Evolutionary conservation across 2,329 filamentous ascomycete species (phyloP).

Genomic region (Clathrospora elynae): DNA sequence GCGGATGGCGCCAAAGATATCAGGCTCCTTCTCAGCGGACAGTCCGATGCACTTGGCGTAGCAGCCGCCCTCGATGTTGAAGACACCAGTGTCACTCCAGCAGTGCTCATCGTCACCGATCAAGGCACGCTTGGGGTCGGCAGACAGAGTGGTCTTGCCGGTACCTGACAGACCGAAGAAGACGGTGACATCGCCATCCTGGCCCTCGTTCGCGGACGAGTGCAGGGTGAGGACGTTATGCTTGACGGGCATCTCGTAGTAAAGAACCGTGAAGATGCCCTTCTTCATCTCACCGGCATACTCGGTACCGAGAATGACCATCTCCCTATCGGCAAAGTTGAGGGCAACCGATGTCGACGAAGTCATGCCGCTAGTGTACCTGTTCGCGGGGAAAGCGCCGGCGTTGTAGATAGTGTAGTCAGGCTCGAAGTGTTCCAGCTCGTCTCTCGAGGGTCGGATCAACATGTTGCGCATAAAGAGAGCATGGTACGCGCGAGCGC

Average conservation of each 20-base stretch:
- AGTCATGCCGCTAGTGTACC: constrained; percentile 98
- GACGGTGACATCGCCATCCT: constrained; percentile 92
- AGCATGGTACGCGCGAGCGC: constrained; percentile 98
- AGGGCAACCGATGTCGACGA: constrained; percentile 96
- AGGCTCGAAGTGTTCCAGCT: constrained; percentile 96
- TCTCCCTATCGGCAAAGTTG: constrained; percentile 99
- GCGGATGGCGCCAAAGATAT: constrained; percentile 94
- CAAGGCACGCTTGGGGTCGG: constrained; percentile 91
- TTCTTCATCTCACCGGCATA: constrained; percentile 95
- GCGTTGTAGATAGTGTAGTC: constrained; percentile 99
- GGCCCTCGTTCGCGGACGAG: constrained; percentile 97
- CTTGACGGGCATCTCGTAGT: constrained; percentile 99
- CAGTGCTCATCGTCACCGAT: constrained; percentile 99
- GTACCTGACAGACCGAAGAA: constrained; percentile 99
- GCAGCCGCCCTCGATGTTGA: constrained; percentile 99
- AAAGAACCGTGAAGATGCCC: constrained; percentile 97
- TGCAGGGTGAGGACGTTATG: constrained; percentile 98
- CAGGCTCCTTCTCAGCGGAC: constrained; percentile 97
- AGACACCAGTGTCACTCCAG: constrained; percentile 95
- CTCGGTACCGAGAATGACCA: constrained; percentile 99
- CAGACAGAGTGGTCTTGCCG: constrained; percentile 97
- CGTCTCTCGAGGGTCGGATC: constrained; percentile 87
- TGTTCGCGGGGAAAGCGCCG: constrained; percentile 96
- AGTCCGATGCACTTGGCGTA: constrained; percentile 99
- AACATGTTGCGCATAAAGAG: constrained; percentile 99